Conservation (phyloP, 2,329 filamentous ascomycete species). For the Colletotrichum nymphaeae region DNA sequence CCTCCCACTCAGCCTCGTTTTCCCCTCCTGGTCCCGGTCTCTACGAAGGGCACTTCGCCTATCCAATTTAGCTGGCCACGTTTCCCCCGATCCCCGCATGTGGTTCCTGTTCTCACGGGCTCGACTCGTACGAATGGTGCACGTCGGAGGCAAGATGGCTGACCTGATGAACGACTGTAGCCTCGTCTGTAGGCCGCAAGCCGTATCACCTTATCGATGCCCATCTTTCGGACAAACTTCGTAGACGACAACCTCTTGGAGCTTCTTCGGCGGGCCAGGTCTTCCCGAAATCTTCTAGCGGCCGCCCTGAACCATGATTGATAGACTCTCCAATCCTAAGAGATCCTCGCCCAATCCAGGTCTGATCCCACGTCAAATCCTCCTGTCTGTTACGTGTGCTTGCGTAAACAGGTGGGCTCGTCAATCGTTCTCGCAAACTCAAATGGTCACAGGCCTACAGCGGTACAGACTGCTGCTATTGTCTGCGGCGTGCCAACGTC, state of each 20-base stretch:
- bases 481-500: background rate
- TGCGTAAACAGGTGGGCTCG: constrained; percentile 26
- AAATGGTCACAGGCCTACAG: constrained; percentile 3
- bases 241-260: background rate
- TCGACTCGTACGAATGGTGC: background rate
- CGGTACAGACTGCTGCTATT: background rate
- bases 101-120: background rate
- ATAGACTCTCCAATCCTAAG: constrained; percentile 19
- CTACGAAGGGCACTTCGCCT: background rate
- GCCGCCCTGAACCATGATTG: constrained; percentile 21
- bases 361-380: constrained; percentile 20
- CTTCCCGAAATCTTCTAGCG: constrained; percentile 21
- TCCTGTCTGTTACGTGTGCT: constrained; percentile 23
- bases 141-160: background rate
- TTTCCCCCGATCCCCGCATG: constrained; percentile 1
- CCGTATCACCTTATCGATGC: background rate
- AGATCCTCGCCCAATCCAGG: constrained; percentile 10
- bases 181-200: background rate
- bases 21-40: constrained; percentile 14
- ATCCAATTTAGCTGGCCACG: constrained; percentile 3
- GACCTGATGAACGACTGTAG: background rate
- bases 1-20: constrained; percentile 29
- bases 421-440: constrained; percentile 32
- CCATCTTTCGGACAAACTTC: background rate
- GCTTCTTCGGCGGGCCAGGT: constrained; percentile 21